Base-by-base conservation (phyloP, 352 stramenopile genomes). In the Phytopythium sindhum region DNA sequence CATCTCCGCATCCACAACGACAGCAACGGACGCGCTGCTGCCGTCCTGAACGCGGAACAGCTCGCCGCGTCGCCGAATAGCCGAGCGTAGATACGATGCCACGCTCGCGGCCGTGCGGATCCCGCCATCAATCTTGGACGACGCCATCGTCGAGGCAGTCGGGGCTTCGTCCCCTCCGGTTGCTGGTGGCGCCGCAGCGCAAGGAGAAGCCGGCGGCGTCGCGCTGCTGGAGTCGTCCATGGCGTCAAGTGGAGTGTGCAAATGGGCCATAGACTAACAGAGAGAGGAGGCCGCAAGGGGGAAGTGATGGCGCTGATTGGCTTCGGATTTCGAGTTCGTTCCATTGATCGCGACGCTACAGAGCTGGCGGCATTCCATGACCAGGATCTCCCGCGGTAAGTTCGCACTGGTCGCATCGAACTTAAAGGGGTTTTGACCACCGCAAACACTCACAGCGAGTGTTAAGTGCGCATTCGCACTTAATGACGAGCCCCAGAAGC, bases 1-100 rank as follows among this genome's bases (percentile, higher is more conserved):
- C 15, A 23, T 26, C 42, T 50, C 45, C 14, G 17, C 10, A 23
- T 52, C 28, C 28, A 39, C 50, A 37, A 28, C 45, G 21, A 14
- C n/a, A 4, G 23, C 11, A 11, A 15, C 44, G 2, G 44, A 26
- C n/a, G 45, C 1, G 21, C n/a, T 21, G 21, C 42, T 26, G 21
- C 26, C 51, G 14, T 39, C 51, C 51, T 14, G 19, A 1, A 37
- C 51, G 14, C 51, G 51, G 19, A 58, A 58, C 29, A 58, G 10
- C 11, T 60, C 54, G 21, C 54, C 33, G 1, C 54, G 35, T 0
- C 54, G 2, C 9, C 33, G 54, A n/a, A 84, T 70, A 19, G 74
- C 75, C 3, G 73, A 71, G 24, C 73, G 69, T 19, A 89, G 55
- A 35, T 80, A 86, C 60, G 75, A 69, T 53, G 78, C 70, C 59